Conservation (phyloP, 257 asterid genomes). For the Forsythia suspensa region DNA sequence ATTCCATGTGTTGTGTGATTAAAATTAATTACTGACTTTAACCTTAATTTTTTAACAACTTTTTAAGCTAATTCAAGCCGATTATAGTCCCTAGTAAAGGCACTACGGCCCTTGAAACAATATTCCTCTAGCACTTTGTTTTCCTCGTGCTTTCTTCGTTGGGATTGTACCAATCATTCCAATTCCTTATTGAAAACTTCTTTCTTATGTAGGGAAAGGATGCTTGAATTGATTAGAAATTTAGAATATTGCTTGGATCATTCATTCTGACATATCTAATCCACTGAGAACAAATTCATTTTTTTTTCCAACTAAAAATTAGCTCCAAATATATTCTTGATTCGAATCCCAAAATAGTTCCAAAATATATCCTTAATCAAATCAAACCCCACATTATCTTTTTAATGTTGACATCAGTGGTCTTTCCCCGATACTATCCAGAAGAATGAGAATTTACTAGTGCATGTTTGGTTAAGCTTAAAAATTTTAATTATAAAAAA, state of each 20-base stretch:
- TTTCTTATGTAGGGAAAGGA: no score
- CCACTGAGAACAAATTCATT: no score
- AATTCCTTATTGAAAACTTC: not conserved
- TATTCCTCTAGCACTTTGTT: not conserved
- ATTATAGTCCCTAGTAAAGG: no score
- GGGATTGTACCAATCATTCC: slow-evolving; percentile 56
- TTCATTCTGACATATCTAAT: no score
- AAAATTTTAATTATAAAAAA: not conserved
- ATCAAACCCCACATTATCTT: not conserved
- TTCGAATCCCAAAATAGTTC: not conserved
- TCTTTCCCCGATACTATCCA: not conserved
- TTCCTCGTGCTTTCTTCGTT: slow-evolving; percentile 50
- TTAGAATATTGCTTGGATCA: no score
- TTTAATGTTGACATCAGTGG: not conserved
- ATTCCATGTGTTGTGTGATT: no score
- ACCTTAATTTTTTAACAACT: no score
- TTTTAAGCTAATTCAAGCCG: no score
- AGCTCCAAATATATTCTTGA: not conserved
- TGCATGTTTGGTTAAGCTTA: not conserved
- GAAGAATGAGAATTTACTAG: not conserved
- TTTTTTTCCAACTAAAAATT: no score
- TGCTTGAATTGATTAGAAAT: no score
- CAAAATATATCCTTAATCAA: not conserved
- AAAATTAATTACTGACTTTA: no score
- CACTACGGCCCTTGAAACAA: no score